Base-by-base conservation (phyloP, 208 protist species). In the Acanthamoeba rhysodes region DNA sequence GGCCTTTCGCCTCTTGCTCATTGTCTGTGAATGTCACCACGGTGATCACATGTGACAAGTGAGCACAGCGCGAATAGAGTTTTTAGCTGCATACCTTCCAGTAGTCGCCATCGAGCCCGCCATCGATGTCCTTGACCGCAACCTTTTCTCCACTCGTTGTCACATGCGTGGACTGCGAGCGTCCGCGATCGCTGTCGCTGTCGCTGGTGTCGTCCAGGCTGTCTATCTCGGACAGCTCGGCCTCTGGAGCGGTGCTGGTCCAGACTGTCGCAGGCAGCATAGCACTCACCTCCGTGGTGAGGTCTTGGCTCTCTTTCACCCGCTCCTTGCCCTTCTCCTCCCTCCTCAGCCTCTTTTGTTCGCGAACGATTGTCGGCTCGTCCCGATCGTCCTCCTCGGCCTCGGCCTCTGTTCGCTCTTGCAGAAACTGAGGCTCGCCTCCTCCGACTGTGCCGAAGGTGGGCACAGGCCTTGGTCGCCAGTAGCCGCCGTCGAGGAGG, bases 401-500 rank as follows among this genome's bases (percentile, higher is more conserved):
- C 59, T 66, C 22, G 22, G 27, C 22, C 22, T 66, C 59, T n/a
- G 18, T 22, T 66, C 27, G 59, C 22, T 22, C 59, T n/a, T 66
- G 59, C 18, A 66, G 59, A n/a, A n/a, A n/a, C 2, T 66, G 22
- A 7, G 5, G 22, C 59, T 66, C 27, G 59, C 27, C 22, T 66
- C 59, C 59, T 66, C n/a, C 59, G 27, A 14, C 10, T 53, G 48
- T 53, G 48, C 18, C 48, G 57, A 62, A 24, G 57, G 57, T 27
- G 29, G 27, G 14, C 66, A n/a, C n/a, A 5, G 66, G 10, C 68
- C 22, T 22, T 27, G 68, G 68, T 32, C 41, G 20, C 72, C 72
- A 82, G 72, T 82, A 82, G 9, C 72, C 72, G 20, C 72, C 72
- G 41, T 82, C 72, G 32, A 82, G 72, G 20, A 37, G 37, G 34